phyloP scores from a whole-genome alignment of 2,329 filamentous ascomycete genomes.

The Trematosphaeria pertusa region DNA sequence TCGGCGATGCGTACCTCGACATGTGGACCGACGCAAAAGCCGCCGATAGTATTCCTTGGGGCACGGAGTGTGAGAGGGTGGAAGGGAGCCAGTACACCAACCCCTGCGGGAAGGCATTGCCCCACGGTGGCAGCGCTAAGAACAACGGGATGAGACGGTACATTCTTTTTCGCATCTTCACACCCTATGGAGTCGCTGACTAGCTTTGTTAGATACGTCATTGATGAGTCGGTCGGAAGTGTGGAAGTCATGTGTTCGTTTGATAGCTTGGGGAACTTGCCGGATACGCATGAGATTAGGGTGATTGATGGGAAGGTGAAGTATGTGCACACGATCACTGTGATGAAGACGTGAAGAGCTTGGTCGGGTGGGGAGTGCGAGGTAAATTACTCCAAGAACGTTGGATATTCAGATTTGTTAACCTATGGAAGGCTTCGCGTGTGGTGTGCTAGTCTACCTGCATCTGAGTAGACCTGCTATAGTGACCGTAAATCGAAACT shows the following conservation, averaged over 20 bases:
- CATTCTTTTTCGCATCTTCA: background rate
- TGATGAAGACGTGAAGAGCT: no score
- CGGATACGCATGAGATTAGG: conserved; percentile 40
- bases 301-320: conserved; percentile 36
- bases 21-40: conserved; percentile 42
- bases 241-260: conserved; percentile 41
- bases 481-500: no score
- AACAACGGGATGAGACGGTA: conserved; percentile 34
- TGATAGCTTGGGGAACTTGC: conserved; percentile 35
- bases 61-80: conserved; percentile 36
- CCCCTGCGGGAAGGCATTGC: conserved; percentile 33
- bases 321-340: conserved; percentile 42
- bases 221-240: conserved; percentile 35
- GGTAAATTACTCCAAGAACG: no score
- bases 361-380: no score
- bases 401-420: no score
- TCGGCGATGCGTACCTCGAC: conserved; percentile 38
- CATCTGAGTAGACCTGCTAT: no score
- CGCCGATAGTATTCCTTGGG: conserved; percentile 37
- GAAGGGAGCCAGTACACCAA: conserved; percentile 33
- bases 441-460: no score
- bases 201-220: conserved; percentile 29
- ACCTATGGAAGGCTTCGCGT: no score
- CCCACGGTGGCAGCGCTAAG: conserved; percentile 33
- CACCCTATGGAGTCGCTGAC: background rate